Evolutionary conservation across 306 rosid species (phyloP).

Genomic region (cucumber (Cucumis sativus)): DNA sequence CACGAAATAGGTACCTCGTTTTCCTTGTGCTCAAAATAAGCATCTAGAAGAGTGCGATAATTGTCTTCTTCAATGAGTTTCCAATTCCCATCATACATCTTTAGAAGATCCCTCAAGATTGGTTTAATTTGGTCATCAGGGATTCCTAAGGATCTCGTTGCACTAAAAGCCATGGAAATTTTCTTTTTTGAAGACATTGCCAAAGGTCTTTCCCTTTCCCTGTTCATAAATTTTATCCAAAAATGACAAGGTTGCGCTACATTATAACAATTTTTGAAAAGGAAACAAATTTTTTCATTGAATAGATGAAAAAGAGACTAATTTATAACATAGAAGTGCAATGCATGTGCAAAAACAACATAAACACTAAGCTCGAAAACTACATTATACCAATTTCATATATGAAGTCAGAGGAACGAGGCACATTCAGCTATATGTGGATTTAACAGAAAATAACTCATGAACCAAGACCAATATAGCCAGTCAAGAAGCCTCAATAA

Average conservation of each 20-base stretch:
- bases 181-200: conserved; percentile 34
- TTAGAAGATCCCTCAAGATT: conserved; percentile 26
- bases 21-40: conserved; percentile 55
- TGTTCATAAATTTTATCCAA: not conserved
- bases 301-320: too few species aligned
- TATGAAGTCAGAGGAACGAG: not conserved
- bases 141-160: conserved; percentile 40
- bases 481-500: not conserved
- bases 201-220: not conserved
- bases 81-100: conserved; percentile 36
- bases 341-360: too few species aligned
- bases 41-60: conserved; percentile 48
- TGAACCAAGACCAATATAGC: not conserved
- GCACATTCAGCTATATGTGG: not conserved
- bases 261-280: not conserved
- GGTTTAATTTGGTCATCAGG: conserved; percentile 39
- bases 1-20: conserved; percentile 28
- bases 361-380: too few species aligned
- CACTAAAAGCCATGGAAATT: conserved; percentile 29
- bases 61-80: conserved; percentile 62
- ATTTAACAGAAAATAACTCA: too few species aligned
- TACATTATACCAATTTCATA: not conserved
- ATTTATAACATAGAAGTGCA: too few species aligned
- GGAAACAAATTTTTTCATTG: too few species aligned
- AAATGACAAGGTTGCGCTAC: not conserved